phyloP scores from a whole-genome alignment of 1,284 basidiomycete species.

The Xerocomus nothofagi region DNA sequence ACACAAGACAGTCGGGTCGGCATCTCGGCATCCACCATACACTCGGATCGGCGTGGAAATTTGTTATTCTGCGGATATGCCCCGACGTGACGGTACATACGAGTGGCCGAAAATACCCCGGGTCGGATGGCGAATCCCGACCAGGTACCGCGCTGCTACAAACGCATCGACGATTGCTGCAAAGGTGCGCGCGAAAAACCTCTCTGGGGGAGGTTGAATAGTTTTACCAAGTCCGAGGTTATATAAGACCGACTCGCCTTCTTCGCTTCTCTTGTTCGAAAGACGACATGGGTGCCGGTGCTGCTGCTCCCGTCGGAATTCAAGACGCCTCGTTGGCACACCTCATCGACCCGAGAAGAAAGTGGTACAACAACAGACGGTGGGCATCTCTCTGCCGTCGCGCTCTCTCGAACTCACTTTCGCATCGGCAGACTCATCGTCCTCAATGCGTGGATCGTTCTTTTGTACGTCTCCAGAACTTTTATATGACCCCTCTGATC shows the following conservation, averaged over 20 bases:
- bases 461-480: constrained; percentile 47
- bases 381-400: constrained; percentile 31
- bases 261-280: constrained; percentile 15
- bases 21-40: too few species aligned
- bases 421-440: constrained; percentile 48
- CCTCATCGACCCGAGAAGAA: constrained; percentile 62
- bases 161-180: constrained; percentile 6
- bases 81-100: too few species aligned
- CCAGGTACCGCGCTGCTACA: constrained; percentile 4
- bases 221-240: constrained; percentile 13
- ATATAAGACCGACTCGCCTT: constrained; percentile 24
- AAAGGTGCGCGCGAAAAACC: constrained; percentile 49
- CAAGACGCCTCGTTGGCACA: constrained; percentile 46
- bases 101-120: too few species aligned
- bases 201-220: not conserved
- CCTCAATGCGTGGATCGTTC: constrained; percentile 67
- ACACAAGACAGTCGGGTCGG: too few species aligned
- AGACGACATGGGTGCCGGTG: constrained; percentile 51
- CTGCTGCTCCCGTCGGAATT: constrained; percentile 32
- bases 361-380: constrained; percentile 74
- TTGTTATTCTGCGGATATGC: too few species aligned
- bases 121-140: too few species aligned
- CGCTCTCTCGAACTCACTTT: constrained; percentile 2
- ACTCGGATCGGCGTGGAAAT: too few species aligned
- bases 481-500: constrained; percentile 3